A percentile compares a stretch with the other conserved stretches of the same genome.
phyloP scores from a whole-genome alignment of 257 asterid species.

The Nicotiana paniculata region DNA sequence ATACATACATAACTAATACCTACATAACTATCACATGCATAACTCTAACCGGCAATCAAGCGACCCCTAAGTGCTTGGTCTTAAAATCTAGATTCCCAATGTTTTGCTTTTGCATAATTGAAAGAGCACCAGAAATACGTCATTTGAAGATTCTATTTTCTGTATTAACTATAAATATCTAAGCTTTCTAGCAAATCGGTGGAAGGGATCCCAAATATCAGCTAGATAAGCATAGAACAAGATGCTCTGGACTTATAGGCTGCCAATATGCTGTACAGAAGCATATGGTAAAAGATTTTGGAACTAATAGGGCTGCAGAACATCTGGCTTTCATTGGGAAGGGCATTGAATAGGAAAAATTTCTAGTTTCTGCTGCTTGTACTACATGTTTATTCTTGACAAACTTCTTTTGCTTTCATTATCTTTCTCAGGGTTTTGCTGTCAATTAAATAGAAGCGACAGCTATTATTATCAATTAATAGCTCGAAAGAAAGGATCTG shows the following conservation, averaged over 20 bases:
- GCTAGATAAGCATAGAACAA: background rate
- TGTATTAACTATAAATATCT: background rate
- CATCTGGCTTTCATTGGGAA: background rate
- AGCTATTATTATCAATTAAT: background rate
- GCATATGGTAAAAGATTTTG: background rate
- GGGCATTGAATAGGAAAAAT: background rate
- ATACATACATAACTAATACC: too few species aligned
- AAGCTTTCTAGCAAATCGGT: background rate
- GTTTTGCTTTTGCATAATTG: background rate
- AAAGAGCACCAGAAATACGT: background rate
- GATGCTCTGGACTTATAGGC: background rate
- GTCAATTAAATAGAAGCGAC: background rate
- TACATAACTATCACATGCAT: too few species aligned
- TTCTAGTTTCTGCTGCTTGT: background rate
- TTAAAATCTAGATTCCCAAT: background rate
- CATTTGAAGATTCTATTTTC: background rate
- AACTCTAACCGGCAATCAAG: too few species aligned
- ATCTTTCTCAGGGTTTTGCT: background rate
- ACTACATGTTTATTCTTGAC: background rate
- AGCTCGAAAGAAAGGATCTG: background rate
- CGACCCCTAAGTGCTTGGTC: background rate
- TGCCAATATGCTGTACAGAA: background rate
- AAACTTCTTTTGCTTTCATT: background rate
- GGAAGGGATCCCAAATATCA: background rate
- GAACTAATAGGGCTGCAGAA: background rate